These are phyloP conservation scores for Macrocybe gigantea DNA, from an alignment of 768 basidiomycete species.

Conservation along the genomic window DNA sequence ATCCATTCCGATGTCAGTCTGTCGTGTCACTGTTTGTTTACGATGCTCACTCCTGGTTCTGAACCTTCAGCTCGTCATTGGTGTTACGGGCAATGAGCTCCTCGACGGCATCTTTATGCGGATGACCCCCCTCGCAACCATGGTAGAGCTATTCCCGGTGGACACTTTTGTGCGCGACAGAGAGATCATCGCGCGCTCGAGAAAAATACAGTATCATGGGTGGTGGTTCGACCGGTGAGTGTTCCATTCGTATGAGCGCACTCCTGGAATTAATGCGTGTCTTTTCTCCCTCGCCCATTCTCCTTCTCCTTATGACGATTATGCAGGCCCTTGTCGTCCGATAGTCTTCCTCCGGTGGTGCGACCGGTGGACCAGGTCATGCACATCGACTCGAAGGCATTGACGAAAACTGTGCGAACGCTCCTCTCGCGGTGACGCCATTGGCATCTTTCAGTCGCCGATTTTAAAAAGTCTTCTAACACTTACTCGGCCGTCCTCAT, in stretches of 20 bases:
- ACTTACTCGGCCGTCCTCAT: too few species aligned
- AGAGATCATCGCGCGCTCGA: slow-evolving; percentile 46
- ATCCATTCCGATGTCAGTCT: slow-evolving; percentile 60
- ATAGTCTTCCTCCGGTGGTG: slow-evolving; percentile 27
- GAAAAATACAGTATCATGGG: slow-evolving; percentile 53
- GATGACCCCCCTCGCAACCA: slow-evolving; percentile 48
- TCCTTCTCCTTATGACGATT: too few species aligned
- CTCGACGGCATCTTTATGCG: slow-evolving; percentile 70
- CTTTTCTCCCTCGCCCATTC: too few species aligned
- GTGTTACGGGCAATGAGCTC: slow-evolving; percentile 54
- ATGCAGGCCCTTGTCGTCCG: slow-evolving; percentile 1
- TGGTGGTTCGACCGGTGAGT: slow-evolving; percentile 43
- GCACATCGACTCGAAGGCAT: slow-evolving; percentile 31
- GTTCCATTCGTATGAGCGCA: too few species aligned
- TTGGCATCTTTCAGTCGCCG: not conserved
- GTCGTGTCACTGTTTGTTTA: not conserved
- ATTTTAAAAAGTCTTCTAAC: too few species aligned
- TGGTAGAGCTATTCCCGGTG: slow-evolving; percentile 75
- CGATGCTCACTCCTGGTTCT: slow-evolving; percentile 6
- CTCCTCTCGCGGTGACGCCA: slow-evolving; percentile 8
- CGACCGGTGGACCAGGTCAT: slow-evolving; percentile 20
- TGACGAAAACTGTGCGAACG: slow-evolving; percentile 33
- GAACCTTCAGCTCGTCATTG: slow-evolving; percentile 46
- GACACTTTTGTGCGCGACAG: slow-evolving; percentile 61
- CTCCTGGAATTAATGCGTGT: too few species aligned